Conservation (phyloP, 495 filamentous ascomycete species). For the Penicillium pancosmium region DNA sequence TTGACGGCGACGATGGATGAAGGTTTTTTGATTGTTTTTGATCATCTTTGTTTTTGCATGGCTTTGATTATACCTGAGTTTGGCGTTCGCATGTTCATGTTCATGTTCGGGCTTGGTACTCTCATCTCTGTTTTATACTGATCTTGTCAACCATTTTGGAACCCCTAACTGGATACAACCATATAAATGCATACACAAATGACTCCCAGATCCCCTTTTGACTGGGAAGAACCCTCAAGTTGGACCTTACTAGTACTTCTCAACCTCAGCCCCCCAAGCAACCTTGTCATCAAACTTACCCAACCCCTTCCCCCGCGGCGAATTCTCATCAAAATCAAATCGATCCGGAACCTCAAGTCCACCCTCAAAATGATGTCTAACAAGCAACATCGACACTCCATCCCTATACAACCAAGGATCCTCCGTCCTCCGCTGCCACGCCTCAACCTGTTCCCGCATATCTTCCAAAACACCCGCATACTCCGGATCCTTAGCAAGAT, state of each 20-base stretch:
- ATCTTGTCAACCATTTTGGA: neutral
- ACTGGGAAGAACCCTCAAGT: too few relatives aligned
- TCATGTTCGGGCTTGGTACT: neutral
- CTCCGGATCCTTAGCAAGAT: slow-evolving; percentile 33
- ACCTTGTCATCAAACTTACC: slow-evolving; percentile 11
- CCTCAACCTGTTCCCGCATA: slow-evolving; percentile 33
- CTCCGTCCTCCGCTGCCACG: slow-evolving; percentile 42
- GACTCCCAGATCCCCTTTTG: too few relatives aligned
- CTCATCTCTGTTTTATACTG: slow-evolving; percentile 8
- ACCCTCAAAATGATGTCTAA: slow-evolving; percentile 34
- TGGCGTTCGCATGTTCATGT: slow-evolving; percentile 3
- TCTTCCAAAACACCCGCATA: slow-evolving; percentile 27
- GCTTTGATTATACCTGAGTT: neutral
- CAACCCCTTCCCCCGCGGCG: slow-evolving; percentile 24
- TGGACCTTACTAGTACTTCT: neutral
- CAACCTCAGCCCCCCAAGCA: slow-evolving; percentile 23
- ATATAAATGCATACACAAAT: too few relatives aligned
- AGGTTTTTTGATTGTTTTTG: neutral
- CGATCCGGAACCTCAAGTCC: slow-evolving; percentile 45
- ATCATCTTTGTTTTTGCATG: neutral
- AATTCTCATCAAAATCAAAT: slow-evolving; percentile 40
- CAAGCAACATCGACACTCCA: slow-evolving; percentile 36
- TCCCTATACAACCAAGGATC: slow-evolving; percentile 48
- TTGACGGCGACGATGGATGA: slow-evolving; percentile 5
- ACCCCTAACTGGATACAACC: too few relatives aligned